Base-by-base conservation (phyloP, 2,329 filamentous ascomycete species). In the Zymoseptoria ardabiliae region DNA sequence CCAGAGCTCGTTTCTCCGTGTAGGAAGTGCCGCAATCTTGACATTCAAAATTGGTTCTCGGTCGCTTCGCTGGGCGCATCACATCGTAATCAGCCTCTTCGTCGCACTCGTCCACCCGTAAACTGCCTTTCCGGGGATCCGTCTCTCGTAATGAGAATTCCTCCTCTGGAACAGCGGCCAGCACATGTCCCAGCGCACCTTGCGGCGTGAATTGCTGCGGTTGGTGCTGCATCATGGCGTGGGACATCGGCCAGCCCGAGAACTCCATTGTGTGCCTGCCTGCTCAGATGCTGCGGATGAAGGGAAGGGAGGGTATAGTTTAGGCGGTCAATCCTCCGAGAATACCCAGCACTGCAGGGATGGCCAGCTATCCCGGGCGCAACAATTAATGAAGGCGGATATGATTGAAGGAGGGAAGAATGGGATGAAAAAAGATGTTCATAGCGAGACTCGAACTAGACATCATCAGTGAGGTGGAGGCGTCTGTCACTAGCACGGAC, bases 1-100 rank as follows among this genome's bases (percentile, higher is more conserved):
- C 66, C 21, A 68, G 58, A 0, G 67, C 66, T 22, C 67, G 61
- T 55, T 68, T 68, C 58, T 68, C 65, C 5, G 67, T 69, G 54
- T 68, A 69, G 2, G 60, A 61, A 28, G 55, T 66, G 48, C 61
- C 58, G 49, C 65, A 66, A 11, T 59, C 56, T 21, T 58, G 56
- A 41, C 65, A 66, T 10, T 48, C 23, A 55, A 55, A 64, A 50
- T 57, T 49, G 9, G 57, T 61, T 23, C 60, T 50, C 21, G 58
- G 55, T 23, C 59, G 57, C 54, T 65, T 65, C n/a, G 58, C 50
- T 11, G 63, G 53, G 5, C 56, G 63, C 13, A 55, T 53, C 28
- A 55, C 23, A 48, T 60, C 58, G 45, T 50, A 53, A 48, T 60
- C 58, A 2, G 57, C 58, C 28, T 53, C 51, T 25, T 53, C 51